These are phyloP conservation scores for Calonectria crousiana DNA, from an alignment of 2,329 filamentous ascomycete genomes.

Conservation along the genomic window DNA sequence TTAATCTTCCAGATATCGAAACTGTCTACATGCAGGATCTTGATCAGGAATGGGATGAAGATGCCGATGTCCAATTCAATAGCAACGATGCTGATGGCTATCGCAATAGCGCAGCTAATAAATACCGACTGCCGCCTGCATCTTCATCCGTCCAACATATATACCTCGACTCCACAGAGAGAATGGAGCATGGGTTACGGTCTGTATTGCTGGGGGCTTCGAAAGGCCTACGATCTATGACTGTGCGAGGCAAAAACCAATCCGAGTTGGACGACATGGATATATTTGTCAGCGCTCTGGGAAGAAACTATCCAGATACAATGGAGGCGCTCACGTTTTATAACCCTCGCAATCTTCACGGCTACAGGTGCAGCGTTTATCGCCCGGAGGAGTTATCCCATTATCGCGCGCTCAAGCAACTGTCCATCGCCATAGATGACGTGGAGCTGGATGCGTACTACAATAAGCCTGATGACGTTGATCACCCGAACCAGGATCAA, in stretches of 20 bases:
- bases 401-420: neutral
- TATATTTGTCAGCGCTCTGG: neutral
- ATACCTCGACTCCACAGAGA: conserved; percentile 13
- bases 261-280: neutral
- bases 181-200: neutral
- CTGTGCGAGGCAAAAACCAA: neutral
- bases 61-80: neutral
- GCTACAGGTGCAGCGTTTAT: neutral
- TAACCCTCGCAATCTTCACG: neutral
- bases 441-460: neutral
- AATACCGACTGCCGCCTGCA: neutral
- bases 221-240: neutral
- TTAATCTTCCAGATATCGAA: conserved; percentile 21
- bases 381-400: neutral
- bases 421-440: conserved; percentile 2
- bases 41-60: neutral
- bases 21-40: conserved; percentile 21
- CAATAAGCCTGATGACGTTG: accelerated
- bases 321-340: conserved; percentile 26
- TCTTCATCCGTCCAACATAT: conserved; percentile 25
- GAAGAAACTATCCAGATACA: neutral
- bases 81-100: neutral
- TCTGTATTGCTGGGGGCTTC: neutral
- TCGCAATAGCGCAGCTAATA: neutral
- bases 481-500: neutral